These are phyloP conservation scores for Lasiodiplodia gonubiensis DNA, from an alignment of 2,329 filamentous ascomycete genomes.

Conservation along the genomic window DNA sequence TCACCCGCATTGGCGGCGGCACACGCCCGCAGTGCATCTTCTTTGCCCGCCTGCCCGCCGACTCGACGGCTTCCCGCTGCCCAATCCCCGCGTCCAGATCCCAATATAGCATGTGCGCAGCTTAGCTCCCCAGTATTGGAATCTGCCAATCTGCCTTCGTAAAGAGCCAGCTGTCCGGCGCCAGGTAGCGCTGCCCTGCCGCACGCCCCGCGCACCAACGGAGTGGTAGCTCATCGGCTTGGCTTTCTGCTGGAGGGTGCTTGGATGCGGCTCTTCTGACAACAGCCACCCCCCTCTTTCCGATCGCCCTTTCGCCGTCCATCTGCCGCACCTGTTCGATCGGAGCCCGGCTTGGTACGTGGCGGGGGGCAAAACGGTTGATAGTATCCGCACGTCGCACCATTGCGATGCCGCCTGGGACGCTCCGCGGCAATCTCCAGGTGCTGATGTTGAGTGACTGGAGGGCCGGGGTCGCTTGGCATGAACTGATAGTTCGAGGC, in stretches of 20 bases:
- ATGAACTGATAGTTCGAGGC: conserved; percentile 6
- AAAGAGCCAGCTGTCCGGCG: neutral
- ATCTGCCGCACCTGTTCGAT: neutral
- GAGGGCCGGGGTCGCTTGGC: neutral
- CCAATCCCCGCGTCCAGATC: neutral
- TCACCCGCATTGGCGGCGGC: conserved; percentile 3
- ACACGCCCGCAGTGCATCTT: neutral
- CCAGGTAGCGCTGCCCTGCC: conserved; percentile 3
- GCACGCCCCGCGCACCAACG: conserved; percentile 19
- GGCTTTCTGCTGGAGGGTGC: conserved; percentile 21
- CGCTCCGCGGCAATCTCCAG: conserved; percentile 15
- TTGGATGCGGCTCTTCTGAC: conserved; percentile 9
- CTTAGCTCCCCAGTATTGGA: conserved; percentile 13
- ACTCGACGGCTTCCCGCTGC: neutral
- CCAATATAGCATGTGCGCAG: conserved; percentile 3
- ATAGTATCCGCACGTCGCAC: conserved; percentile 10
- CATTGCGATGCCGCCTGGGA: neutral
- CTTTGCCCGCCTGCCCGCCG: conserved; percentile 5
- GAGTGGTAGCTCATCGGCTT: conserved; percentile 25
- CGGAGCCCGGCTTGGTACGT: neutral
- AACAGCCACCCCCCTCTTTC: neutral
- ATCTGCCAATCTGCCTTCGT: neutral
- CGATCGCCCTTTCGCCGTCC: neutral
- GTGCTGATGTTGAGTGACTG: neutral
- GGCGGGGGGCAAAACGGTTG: conserved; percentile 12